phyloP scores from a whole-genome alignment of 257 asterid species.

The Cinchona pubescens region DNA sequence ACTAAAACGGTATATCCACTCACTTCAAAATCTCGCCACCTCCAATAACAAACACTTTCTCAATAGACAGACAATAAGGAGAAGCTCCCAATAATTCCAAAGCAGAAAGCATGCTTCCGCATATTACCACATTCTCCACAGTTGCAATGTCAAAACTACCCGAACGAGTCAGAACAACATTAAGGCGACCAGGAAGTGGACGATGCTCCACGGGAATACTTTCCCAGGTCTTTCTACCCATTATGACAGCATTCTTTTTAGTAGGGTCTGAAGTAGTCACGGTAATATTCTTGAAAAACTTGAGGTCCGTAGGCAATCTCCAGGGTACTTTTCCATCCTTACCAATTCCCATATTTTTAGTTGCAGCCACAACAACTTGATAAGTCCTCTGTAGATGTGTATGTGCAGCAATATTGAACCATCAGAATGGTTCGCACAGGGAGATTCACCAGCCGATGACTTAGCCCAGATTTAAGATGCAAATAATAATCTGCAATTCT shows the following conservation, averaged over 20 bases:
- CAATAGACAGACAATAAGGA: constrained; percentile 42
- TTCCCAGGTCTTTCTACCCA: constrained; percentile 94
- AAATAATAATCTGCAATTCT: constrained; percentile 10
- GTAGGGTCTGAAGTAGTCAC: constrained; percentile 52
- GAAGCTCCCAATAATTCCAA: constrained; percentile 53
- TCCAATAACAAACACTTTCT: constrained; percentile 67
- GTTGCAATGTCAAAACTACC: constrained; percentile 28
- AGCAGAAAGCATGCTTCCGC: constrained; percentile 53
- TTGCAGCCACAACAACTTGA: constrained; percentile 95
- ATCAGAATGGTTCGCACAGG: constrained; percentile 38
- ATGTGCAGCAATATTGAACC: constrained; percentile 30
- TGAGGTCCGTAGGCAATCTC: constrained; percentile 86
- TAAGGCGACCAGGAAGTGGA: constrained; percentile 78
- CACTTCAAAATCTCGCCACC: constrained; percentile 78
- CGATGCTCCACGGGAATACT: constrained; percentile 62
- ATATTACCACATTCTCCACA: constrained; percentile 43
- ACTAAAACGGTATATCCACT: too few relatives aligned
- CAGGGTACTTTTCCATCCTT: constrained; percentile 88
- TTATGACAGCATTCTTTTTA: constrained; percentile 69
- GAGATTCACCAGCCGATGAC: constrained; percentile 55
- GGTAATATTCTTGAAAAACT: constrained; percentile 80
- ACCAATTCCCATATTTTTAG: constrained; percentile 85
- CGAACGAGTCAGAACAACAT: constrained; percentile 61
- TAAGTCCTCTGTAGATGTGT: constrained; percentile 48
- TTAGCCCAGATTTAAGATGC: constrained; percentile 8